A percentile compares a stretch with the other conserved stretches of the same genome.
Evolutionary conservation across 805 yeast species (phyloP).

Genomic region (Schwanniomyces occidentalis): DNA sequence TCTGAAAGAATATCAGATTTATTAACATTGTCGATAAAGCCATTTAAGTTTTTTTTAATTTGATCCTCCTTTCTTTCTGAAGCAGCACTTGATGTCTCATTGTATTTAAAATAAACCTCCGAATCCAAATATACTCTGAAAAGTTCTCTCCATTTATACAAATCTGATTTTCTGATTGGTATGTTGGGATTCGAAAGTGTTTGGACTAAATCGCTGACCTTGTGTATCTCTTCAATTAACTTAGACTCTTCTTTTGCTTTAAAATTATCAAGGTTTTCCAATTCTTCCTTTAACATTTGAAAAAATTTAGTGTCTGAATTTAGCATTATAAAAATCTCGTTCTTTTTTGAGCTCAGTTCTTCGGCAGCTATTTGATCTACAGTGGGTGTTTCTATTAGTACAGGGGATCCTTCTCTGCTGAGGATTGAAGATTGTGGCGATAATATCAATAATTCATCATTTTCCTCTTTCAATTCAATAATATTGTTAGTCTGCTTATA

Average conservation of each 20-base stretch:
- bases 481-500: conserved; percentile 13
- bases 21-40: conserved; percentile 42
- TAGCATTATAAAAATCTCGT: conserved; percentile 43
- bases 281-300: conserved; percentile 55
- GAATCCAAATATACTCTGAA: conserved; percentile 65
- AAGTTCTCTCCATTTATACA: conserved; percentile 69
- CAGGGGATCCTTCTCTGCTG: conserved; percentile 9
- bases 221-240: conserved; percentile 43
- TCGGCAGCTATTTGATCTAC: conserved; percentile 2
- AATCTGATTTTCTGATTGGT: conserved; percentile 43
- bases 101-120: conserved; percentile 59
- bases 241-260: conserved; percentile 42
- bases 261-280: conserved; percentile 48
- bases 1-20: conserved; percentile 34
- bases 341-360: conserved; percentile 17
- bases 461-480: conserved; percentile 29
- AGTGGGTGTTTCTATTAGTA: neutral
- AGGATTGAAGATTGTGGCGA: conserved; percentile 23
- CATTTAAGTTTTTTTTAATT: conserved; percentile 43
- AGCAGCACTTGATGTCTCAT: conserved; percentile 41
- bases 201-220: conserved; percentile 40
- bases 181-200: conserved; percentile 37
- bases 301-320: conserved; percentile 63
- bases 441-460: conserved; percentile 26
- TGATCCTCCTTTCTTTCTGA: conserved; percentile 48